A percentile compares a stretch with the other conserved stretches of the same genome.
Conservation (phyloP, 2,329 filamentous ascomycete genomes). For the Trichoderma sp. region DNA sequence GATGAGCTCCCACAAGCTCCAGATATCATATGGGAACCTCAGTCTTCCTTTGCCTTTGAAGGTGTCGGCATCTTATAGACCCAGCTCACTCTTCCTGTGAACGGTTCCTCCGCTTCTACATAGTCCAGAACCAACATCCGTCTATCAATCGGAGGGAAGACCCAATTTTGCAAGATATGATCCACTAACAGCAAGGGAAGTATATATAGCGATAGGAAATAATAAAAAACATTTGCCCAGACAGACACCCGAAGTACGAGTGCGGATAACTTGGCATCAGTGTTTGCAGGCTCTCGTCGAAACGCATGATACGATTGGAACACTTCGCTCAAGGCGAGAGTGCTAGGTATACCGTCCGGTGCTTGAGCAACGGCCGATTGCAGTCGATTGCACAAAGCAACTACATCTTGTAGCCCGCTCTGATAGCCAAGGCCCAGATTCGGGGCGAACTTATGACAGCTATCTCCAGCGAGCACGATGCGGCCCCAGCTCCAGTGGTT, state of each 20-base stretch:
- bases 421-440: conserved; percentile 35
- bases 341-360: not conserved
- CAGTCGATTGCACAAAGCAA: conserved; percentile 28
- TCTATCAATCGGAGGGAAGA: not conserved
- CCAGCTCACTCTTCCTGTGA: not conserved
- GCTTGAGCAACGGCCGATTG: not conserved
- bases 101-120: not conserved
- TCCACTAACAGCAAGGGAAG: not conserved
- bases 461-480: conserved; percentile 37
- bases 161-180: not conserved
- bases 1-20: not conserved
- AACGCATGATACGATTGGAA: not conserved
- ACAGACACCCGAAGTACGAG: not conserved
- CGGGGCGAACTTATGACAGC: conserved; percentile 31
- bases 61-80: not conserved
- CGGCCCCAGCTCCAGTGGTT: conserved; percentile 33
- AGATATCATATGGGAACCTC: not conserved
- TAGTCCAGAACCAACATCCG: not conserved
- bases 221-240: not conserved
- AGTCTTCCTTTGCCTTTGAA: not conserved
- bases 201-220: not conserved
- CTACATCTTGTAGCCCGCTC: conserved; percentile 33
- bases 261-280: not conserved
- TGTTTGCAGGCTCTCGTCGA: not conserved
- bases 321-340: not conserved